Conservation (phyloP, 768 basidiomycete genomes). For the Hysterangium stoloniferum region DNA sequence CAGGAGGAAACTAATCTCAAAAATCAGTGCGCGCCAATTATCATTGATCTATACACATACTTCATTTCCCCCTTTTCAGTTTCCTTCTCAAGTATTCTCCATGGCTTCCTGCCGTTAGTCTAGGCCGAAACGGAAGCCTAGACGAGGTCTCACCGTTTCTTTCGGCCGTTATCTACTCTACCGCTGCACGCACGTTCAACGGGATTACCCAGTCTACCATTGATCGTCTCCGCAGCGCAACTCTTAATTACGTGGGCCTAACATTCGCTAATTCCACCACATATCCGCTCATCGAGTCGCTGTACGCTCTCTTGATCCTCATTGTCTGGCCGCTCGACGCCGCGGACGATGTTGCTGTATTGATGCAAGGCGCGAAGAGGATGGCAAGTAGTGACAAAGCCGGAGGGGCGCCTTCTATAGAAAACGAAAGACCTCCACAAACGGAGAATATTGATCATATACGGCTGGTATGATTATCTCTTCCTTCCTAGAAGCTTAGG, state of each 20-base stretch:
- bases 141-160: constrained; percentile 5
- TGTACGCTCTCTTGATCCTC: constrained; percentile 6
- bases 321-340: constrained; percentile 8
- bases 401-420: no score
- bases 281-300: constrained; percentile 4
- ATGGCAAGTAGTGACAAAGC: constrained; percentile 3
- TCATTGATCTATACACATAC: background rate
- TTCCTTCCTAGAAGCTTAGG: background rate
- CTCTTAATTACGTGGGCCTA: constrained; percentile 7
- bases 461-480: background rate
- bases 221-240: background rate
- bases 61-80: background rate
- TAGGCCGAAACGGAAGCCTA: background rate
- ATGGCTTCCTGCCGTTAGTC: constrained; percentile 2
- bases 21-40: constrained; percentile 3
- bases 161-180: constrained; percentile 3
- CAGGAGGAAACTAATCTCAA: background rate
- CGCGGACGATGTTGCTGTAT: constrained; percentile 6
- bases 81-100: constrained; percentile 1
- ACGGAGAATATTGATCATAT: background rate
- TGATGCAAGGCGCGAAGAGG: constrained; percentile 4
- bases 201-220: background rate
- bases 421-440: background rate
- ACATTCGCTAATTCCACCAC: constrained; percentile 5
- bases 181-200: constrained; percentile 1